Conservation (phyloP, 805 yeast genomes). For the Blastobotrys peoriensis region DNA sequence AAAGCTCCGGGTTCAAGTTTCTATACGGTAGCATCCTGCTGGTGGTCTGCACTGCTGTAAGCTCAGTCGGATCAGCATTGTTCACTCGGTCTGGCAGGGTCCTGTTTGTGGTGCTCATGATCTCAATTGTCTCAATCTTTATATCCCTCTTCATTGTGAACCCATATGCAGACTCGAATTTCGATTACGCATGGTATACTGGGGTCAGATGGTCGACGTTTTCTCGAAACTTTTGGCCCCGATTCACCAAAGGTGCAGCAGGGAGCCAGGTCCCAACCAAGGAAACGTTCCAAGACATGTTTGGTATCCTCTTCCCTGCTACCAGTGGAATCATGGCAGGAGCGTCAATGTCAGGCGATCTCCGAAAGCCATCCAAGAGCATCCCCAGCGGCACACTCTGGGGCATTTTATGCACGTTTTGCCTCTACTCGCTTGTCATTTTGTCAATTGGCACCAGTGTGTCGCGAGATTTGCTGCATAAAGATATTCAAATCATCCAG, state of each 20-base stretch:
- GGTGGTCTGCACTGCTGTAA: constrained; percentile 17
- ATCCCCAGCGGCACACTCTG: constrained; percentile 92
- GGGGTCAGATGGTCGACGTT: constrained; percentile 72
- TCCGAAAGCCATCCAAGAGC: constrained; percentile 75
- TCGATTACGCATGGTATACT: constrained; percentile 41
- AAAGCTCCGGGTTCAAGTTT: constrained; percentile 62
- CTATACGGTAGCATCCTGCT: constrained; percentile 60
- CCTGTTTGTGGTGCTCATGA: constrained; percentile 18
- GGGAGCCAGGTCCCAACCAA: constrained; percentile 60
- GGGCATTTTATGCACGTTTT: constrained; percentile 74
- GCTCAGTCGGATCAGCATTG: constrained; percentile 21
- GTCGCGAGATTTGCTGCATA: constrained; percentile 70
- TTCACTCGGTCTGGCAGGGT: constrained; percentile 19
- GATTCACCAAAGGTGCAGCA: constrained; percentile 85
- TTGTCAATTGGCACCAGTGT: constrained; percentile 71
- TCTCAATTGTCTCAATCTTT: constrained; percentile 45
- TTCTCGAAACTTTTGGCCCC: constrained; percentile 62
- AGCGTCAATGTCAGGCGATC: constrained; percentile 96
- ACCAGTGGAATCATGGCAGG: constrained; percentile 99
- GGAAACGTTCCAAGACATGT: constrained; percentile 78
- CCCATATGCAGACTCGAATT: constrained; percentile 42
- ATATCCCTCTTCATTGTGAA: constrained; percentile 59
- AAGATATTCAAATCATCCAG: constrained; percentile 81
- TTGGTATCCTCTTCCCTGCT: constrained; percentile 96
- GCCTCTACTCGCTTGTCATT: constrained; percentile 74